Percentiles rank a stretch among this genome's conserved stretches.
Evolutionary conservation across 257 asterid species (phyloP).

Genomic region (Solanum acaule): DNA sequence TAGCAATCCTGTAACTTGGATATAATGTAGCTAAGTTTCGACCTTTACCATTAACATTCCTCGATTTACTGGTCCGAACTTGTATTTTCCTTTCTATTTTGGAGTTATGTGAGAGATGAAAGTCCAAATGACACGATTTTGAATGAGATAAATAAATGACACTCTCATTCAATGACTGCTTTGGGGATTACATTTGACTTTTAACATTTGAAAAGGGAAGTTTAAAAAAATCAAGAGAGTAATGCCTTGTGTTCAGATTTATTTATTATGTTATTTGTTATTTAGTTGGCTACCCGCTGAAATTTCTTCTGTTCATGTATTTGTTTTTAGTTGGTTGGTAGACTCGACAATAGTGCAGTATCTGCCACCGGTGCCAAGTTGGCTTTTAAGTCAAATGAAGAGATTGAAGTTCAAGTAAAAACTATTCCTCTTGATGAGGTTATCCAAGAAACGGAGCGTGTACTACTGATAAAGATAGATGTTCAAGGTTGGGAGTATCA

Average conservation of each 20-base stretch:
- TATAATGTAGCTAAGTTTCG: neutral
- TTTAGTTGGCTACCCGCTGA: neutral
- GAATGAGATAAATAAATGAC: neutral
- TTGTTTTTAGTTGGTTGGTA: slow-evolving; percentile 68
- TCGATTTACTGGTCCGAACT: neutral
- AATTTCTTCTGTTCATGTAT: neutral
- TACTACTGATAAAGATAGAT: slow-evolving; percentile 76
- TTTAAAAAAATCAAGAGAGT: neutral
- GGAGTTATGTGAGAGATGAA: neutral
- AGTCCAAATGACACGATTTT: neutral
- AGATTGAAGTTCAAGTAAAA: slow-evolving; percentile 68
- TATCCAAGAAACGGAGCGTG: slow-evolving; percentile 54
- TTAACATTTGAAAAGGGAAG: neutral
- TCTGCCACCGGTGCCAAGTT: slow-evolving; percentile 87
- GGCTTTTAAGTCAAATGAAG: slow-evolving; percentile 95
- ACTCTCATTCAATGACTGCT: neutral
- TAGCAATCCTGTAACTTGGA: neutral
- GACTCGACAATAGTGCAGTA: slow-evolving; percentile 96
- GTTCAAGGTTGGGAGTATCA: slow-evolving; percentile 99
- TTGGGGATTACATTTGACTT: neutral
- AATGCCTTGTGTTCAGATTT: neutral
- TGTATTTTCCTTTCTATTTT: neutral
- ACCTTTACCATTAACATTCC: neutral
- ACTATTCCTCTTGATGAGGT: slow-evolving; percentile 75
- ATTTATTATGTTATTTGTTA: neutral